Evolutionary conservation across 2,329 filamentous ascomycete genomes (phyloP).

Genomic region (Aspergillus terreus): DNA sequence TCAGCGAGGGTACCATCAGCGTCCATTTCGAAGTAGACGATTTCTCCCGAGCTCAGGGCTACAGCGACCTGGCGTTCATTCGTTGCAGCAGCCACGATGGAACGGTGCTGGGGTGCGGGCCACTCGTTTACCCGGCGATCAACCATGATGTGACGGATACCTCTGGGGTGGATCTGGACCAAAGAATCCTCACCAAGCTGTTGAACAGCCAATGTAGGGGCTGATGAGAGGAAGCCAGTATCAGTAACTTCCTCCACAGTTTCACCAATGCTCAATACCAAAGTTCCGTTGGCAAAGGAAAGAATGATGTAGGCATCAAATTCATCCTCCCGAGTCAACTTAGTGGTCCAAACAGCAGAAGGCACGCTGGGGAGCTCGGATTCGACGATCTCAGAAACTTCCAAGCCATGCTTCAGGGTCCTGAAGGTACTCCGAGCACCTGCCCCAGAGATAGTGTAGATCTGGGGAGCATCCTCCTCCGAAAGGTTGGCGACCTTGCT

Average conservation of each 20-base stretch:
- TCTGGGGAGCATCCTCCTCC: constrained; percentile 90
- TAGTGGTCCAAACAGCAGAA: constrained; percentile 92
- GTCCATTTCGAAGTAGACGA: constrained; percentile 98
- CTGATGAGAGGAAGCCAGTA: constrained; percentile 84
- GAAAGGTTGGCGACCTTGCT: constrained; percentile 89
- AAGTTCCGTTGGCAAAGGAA: constrained; percentile 82
- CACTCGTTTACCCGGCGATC: constrained; percentile 82
- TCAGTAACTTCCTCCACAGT: constrained; percentile 95
- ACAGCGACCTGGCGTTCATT: constrained; percentile 92
- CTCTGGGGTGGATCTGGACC: constrained; percentile 93
- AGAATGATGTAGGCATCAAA: constrained; percentile 96
- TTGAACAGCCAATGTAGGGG: constrained; percentile 86
- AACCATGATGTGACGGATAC: constrained; percentile 83
- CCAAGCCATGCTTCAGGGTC: constrained; percentile 85
- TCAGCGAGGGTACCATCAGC: constrained; percentile 84
- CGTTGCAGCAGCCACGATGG: constrained; percentile 89
- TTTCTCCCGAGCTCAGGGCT: constrained; percentile 90
- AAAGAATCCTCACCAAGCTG: constrained; percentile 90
- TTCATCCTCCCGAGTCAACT: constrained; percentile 73
- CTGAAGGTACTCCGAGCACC: constrained; percentile 87
- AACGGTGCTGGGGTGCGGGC: constrained; percentile 87
- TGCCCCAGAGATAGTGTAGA: constrained; percentile 87
- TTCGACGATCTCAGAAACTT: constrained; percentile 93
- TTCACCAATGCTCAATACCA: constrained; percentile 92
- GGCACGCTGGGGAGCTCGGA: constrained; percentile 87